Evolutionary conservation across 176 grass and related monocot species (phyloP), one percentile per base, ranked within the genome.

Genomic region (Miscanthus lutarioriparius): DNA sequence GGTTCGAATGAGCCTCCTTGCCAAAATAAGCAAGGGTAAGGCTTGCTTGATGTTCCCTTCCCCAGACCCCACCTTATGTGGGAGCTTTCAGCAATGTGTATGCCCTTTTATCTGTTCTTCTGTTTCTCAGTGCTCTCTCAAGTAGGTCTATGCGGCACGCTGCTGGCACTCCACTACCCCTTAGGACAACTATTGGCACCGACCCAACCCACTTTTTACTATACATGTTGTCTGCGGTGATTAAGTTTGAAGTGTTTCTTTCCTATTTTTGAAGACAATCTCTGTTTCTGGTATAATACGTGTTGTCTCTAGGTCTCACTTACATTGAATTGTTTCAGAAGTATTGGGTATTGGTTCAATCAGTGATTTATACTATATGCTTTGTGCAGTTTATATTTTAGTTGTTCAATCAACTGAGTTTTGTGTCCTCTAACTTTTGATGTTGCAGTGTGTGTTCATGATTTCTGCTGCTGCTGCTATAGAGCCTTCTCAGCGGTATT

Each of bases 401-500:
- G 27, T 68, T 71, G 67, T 70, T 49, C 30, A 71, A 63, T 63
- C 30, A 71, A 70, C 64, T 64, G 13, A 83, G 81, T 44, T 49
- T 63, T 82, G 41, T 71, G 6, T 19, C 19, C 35, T 86, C 45
- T 85, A 35, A 80, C 16, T 43, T 94, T 8, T 76, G 33, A 44
- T 64, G 78, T 36, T 85, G 63, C 82, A 97, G 95, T 89, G 87
- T 53, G 79, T 89, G 61, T 97, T 97, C 87, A 97, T 97, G 95
- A 91, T 97, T 85, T 94, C 86, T 85, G 95, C 85, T 68, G 88
- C 88, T 78, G 92, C 95, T 87, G 90, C 90, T 86, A 73, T 88
- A 45, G 90, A 97, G 72, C 90, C 92, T 65, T 84, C 65, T 91
- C 87, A 98, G 72, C 81, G 92, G 95, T 97, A 92, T 49, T 76